These are phyloP conservation scores for Sophora flavescens DNA, from an alignment of 306 rosid species.

Conservation along the genomic window DNA sequence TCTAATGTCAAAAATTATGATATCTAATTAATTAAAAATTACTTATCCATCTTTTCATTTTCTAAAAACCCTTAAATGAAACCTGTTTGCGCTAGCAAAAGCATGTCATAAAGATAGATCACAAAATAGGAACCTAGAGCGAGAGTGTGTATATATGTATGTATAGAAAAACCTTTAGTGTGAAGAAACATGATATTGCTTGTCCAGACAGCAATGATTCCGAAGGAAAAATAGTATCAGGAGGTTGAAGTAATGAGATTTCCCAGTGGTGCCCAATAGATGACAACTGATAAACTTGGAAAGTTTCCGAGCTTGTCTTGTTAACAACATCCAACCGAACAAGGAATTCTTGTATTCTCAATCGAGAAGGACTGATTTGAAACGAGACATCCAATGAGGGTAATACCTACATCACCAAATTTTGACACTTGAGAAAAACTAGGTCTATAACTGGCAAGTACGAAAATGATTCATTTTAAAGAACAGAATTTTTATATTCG, in stretches of 20 bases:
- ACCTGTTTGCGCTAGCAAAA: constrained; percentile 22
- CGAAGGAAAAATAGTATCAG: constrained; percentile 75
- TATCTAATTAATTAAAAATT: neutral
- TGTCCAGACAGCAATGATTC: constrained; percentile 81
- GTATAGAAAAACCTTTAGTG: constrained; percentile 74
- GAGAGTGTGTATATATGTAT: neutral
- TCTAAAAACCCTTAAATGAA: constrained; percentile 31
- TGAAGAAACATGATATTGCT: constrained; percentile 88
- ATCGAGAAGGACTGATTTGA: constrained; percentile 86
- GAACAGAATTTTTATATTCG: neutral
- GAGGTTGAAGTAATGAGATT: constrained; percentile 82
- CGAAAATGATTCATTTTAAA: constrained; percentile 18
- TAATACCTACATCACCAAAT: constrained; percentile 64
- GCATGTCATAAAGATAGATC: constrained; percentile 6
- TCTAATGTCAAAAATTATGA: neutral
- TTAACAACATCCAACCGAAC: constrained; percentile 88
- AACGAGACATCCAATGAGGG: constrained; percentile 91
- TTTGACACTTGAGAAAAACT: constrained; percentile 43
- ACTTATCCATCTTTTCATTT: constrained; percentile 15
- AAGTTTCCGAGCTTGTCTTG: constrained; percentile 78
- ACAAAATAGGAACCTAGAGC: constrained; percentile 38
- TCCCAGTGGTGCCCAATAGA: constrained; percentile 81
- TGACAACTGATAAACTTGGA: constrained; percentile 85
- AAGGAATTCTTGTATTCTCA: constrained; percentile 85
- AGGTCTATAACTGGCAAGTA: constrained; percentile 29